Base-by-base conservation (phyloP, 345 rosid genomes). In the Boechera retrofracta region DNA sequence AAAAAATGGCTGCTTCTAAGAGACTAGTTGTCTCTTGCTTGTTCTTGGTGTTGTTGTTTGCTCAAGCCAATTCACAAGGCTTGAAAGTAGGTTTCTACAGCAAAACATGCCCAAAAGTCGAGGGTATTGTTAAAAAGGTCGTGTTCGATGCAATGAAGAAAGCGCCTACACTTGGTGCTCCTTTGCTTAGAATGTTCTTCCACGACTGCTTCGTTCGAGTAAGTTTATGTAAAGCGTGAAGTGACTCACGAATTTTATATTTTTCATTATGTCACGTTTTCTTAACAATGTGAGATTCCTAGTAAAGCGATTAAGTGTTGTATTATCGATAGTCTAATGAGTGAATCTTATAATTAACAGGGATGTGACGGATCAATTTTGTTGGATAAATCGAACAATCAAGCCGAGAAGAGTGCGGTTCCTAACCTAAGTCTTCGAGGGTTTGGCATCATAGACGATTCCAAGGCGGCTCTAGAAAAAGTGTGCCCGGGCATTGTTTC, bases 321-420 rank as follows among this genome's bases (percentile, higher is more conserved):
- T 31, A 33, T 42, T 15, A 60, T 60, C 9, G 11, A 39, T 71
- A 0, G 38, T 59, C 70, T 69, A 45, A 70, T 61, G 62, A 10
- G 42, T 55, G n/a, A 24, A 68, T 26, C 7, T 7, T 56, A 64
- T 45, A 24, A 47, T 41, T 18, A 29, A 74, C 74, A 88, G 96
- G 96, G 96, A 18, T 90, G 96, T 70, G 96, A 90, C 33, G 92
- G 61, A 10, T 90, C 96, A 9, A 0, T 90, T n/a, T 66, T 90
- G 49, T 55, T 90, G 61, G 81, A 85, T 41, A 81, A 86, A 32
- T 7, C 71, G 2, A 77, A 56, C 49, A 84, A 67, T 77, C 69
- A 79, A 31, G 85, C 82, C 0, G 96, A 90, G 75, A 88, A 82
- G 65, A 78, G 78, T 35, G 77, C 96, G 0, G 4, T 70, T 68